Evolutionary conservation across 768 basidiomycete species (phyloP).

Genomic region (Wakefieldia striispora): DNA sequence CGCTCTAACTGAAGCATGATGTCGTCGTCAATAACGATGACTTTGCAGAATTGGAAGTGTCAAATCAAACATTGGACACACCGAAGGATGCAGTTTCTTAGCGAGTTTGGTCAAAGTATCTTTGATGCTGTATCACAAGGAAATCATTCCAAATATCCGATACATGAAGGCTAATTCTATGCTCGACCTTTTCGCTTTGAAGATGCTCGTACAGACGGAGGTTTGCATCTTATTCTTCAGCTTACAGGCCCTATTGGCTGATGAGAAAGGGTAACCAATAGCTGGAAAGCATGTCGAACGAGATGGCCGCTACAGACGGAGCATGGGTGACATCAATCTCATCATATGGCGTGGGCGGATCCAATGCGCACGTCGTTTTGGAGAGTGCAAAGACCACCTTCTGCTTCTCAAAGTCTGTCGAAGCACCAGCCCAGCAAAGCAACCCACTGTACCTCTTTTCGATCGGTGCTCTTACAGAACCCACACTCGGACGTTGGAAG

Average conservation of each 20-base stretch:
- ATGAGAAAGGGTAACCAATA: not conserved
- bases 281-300: conserved; percentile 23
- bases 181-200: conserved; percentile 23
- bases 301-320: conserved; percentile 29
- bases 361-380: conserved; percentile 34
- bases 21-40: not conserved
- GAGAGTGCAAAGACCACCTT: conserved; percentile 23
- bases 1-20: not conserved
- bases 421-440: too few relatives aligned
- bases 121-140: conserved; percentile 31
- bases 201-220: conserved; percentile 28
- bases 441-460: conserved; percentile 28
- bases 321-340: conserved; percentile 32
- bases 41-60: conserved; percentile 24
- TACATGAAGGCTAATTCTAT: conserved; percentile 27
- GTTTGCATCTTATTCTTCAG: not conserved
- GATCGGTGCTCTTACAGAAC: conserved; percentile 28
- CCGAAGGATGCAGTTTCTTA: conserved; percentile 32
- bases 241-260: not conserved
- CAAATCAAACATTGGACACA: conserved; percentile 26
- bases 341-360: conserved; percentile 35
- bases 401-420: conserved; percentile 8
- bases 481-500: conserved; percentile 24
- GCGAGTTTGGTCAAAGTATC: conserved; percentile 35
- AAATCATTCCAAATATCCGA: conserved; percentile 29